Base-by-base conservation (phyloP, 2,329 filamentous ascomycete species). In the Didymellaceae sp. region DNA sequence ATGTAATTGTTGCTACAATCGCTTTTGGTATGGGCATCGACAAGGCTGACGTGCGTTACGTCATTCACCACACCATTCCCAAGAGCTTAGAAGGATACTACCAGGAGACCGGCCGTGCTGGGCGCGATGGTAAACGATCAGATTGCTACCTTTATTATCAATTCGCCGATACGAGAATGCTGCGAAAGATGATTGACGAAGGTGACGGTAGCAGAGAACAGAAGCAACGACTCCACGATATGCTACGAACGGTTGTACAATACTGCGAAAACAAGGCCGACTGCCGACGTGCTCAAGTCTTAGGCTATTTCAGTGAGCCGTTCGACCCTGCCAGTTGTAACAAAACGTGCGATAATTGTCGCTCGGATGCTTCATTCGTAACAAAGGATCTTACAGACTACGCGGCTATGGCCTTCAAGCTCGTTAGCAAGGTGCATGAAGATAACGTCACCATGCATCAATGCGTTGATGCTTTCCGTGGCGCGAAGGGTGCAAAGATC, bases 11-110 rank as follows among this genome's bases (percentile, higher is more conserved):
- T 40, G 95, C 94, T 16, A 99, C 94, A 0, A 97, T 99, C 71
- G 94, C 94, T 18, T 99, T 99, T 69, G 94, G 94, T 6, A 99
- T 99, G 94, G 94, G 94, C n/a, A 99, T 99, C 59, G 94, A 99
- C 77, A 99, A 99, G 72, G 85, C 92, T 0, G 89, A 99, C 70
- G 94, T 99, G 38, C 89, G 94, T 21, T 99, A 96, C 70, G 94
- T 99, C 25, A 90, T 99, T 31, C 95, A 99, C 68, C 88, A 96
- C 65, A 89, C 86, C 33, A 80, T 99, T 5, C 94, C 94, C 1
- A 97, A 99, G 74, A 97, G 91, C 63, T 78, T 99, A 45, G 94
- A 99, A 75, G 94, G 94, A 0, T 99, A 99, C 72, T 99, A 99
- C 67, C 94, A 99, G 70, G 94, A 99, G 73, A 99, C 94, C 34